These are phyloP conservation scores for Penicillium brevicompactum DNA, from an alignment of 2,329 filamentous ascomycete species.

Conservation along the genomic window DNA sequence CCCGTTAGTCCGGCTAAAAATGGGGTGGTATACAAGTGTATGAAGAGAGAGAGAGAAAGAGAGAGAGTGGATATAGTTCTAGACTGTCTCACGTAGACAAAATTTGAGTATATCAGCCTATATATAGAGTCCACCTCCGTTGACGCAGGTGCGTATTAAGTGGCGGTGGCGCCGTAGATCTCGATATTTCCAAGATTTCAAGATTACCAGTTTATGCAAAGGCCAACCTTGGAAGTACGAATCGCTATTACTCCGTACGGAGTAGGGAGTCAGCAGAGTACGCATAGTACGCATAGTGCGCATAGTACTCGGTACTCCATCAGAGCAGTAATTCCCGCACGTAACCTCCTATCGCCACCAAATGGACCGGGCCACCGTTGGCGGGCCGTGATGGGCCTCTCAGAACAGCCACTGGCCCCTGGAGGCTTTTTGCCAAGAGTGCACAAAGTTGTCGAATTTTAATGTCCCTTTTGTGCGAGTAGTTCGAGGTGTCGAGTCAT, in stretches of 20 bases:
- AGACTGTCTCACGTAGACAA: neutral
- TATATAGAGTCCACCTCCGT: neutral
- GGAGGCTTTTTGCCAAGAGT: neutral
- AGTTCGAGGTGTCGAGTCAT: no score
- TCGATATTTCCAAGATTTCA: neutral
- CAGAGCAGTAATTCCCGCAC: neutral
- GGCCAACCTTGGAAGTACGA: no score
- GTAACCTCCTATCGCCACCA: neutral
- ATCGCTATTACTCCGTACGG: no score
- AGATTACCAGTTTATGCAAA: no score
- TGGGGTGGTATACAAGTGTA: neutral
- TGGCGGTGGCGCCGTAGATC: neutral
- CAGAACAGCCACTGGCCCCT: neutral
- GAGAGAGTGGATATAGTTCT: neutral
- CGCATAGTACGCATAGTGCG: no score
- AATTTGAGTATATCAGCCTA: neutral
- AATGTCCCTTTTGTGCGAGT: neutral
- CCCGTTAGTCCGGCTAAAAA: no score
- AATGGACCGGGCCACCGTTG: neutral
- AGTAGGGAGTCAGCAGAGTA: no score
- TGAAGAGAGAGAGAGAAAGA: no score
- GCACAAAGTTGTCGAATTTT: neutral
- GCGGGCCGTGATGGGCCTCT: neutral
- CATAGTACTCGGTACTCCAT: no score
- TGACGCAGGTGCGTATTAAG: neutral